Evolutionary conservation across 495 filamentous ascomycete genomes (phyloP), one percentile per base, ranked within the genome.

Genomic region (Aspergillus sclerotioniger): DNA sequence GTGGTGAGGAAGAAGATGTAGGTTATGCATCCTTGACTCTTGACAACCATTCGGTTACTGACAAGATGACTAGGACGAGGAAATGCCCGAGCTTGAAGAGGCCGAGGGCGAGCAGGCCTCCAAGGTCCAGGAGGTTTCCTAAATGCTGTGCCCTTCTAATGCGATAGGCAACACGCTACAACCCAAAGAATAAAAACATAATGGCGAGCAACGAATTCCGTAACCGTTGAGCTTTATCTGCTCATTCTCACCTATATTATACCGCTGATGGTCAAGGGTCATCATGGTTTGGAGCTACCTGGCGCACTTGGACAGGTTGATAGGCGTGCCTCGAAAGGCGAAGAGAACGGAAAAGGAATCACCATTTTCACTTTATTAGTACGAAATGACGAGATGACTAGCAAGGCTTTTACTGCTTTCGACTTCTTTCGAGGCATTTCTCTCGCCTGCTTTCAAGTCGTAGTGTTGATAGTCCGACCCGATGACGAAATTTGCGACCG

Each of bases 21-120:
- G 25, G 43, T 51, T 45, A 19, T 39, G 72, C 0, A 58, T 66
- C 25, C 15, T 28, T 8, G 21, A 43, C 68, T 71, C 16, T 70
- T 76, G 66, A 72, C 19, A 15, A 12, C 5, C 28, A 68, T 73
- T 29, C 70, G 71, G 63, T 70, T 64, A n/a, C 79, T 72, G 72
- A 79, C 45, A 63, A 67, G 16, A 5, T 33, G 70, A 80, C 50
- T 78, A 77, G 51, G 82, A 87, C 47, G 84, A 87, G 12, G 85
- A 85, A 3, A 82, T 86, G 74, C 83, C 86, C 41, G 84, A 80
- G 59, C 80, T 87, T 33, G 81, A 84, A 54, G 80, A 79, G 32
- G 67, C 65, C 37, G 75, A 75, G 19, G 78, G 72, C 58, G 71
- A 63, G 57, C 66, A 75, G 67, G 65, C 76, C 10, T 41, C 69